Base-by-base conservation (phyloP, 2,329 filamentous ascomycete genomes). In the Purpureocillium lavendulum region DNA sequence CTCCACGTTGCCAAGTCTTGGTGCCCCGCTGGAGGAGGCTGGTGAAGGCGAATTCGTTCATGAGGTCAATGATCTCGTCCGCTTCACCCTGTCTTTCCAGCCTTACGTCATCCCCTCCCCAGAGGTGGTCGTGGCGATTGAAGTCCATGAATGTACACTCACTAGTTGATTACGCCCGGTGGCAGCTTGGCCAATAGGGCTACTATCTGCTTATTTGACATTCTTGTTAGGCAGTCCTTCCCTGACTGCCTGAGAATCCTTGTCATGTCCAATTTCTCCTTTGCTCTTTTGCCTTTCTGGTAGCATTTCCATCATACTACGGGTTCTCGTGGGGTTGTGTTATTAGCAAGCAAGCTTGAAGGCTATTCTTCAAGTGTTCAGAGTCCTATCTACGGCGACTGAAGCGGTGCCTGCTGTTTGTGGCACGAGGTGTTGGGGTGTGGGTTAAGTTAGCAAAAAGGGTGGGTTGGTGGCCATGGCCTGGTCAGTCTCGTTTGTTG, bases 1-100 rank as follows among this genome's bases (percentile, higher is more conserved):
- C 44, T 21, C 50, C 38, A 13, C 49, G 41, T 21, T 55, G 39
- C 57, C 45, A 62, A 41, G 48, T 62, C 41, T 61, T 63, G 24
- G 51, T 62, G 3, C 55, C 58, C 43, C 51, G 41, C 37, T 50
- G 58, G 3, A 63, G 55, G 30, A 64, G 42, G 45, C 55, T 61
- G 24, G 42, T 44, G 4, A 64, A 52, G 29, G 33, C 39, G 45
- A 51, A 51, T 18, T 17, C 26, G 39, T 62, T 36, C 35, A 36
- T 36, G 2, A 36, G 15, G 7, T 36, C 35, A 8, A 36, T 54
- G 33, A 62, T 59, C 35, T 38, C 42, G 37, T 61, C 52, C 26
- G 50, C 58, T 49, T 62, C 53, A 13, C 59, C 58, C 41, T 64
- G 46, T 40, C 53, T 53, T 16, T 32, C 30, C 14, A 35, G 10